A percentile compares a stretch with the other conserved stretches of the same genome.
phyloP scores from a whole-genome alignment of 352 stramenopile genomes.

The Globisporangium echinulatum region DNA sequence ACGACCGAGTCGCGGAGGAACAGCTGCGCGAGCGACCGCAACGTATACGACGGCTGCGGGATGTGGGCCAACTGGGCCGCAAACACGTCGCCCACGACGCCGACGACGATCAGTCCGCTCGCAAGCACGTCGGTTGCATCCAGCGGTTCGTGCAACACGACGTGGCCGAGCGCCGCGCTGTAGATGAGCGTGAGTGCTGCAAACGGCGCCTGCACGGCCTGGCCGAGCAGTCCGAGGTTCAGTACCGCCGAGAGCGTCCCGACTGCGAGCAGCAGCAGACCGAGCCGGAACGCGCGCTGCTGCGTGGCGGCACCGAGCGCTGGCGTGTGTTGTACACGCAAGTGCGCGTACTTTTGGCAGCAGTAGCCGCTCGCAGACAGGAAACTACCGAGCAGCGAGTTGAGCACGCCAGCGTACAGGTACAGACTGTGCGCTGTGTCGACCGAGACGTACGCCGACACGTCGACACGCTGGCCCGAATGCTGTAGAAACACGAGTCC shows the following conservation, averaged over 20 bases:
- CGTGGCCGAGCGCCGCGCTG: slow-evolving; percentile 57
- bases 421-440: slow-evolving; percentile 20
- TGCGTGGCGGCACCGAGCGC: slow-evolving; percentile 51
- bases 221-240: slow-evolving; percentile 67
- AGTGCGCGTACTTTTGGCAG: slow-evolving; percentile 72
- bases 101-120: slow-evolving; percentile 54
- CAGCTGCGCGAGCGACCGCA: slow-evolving; percentile 7
- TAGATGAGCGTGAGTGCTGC: slow-evolving; percentile 77
- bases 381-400: slow-evolving; percentile 70
- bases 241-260: slow-evolving; percentile 66
- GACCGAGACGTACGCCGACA: slow-evolving; percentile 13
- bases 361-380: slow-evolving; percentile 75
- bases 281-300: slow-evolving; percentile 48
- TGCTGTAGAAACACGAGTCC: slow-evolving; percentile 36
- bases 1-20: no score
- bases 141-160: slow-evolving; percentile 55
- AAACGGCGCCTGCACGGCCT: slow-evolving; percentile 75
- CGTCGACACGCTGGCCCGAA: slow-evolving; percentile 18
- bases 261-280: slow-evolving; percentile 51
- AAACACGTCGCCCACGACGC: slow-evolving; percentile 56
- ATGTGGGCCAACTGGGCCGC: slow-evolving; percentile 41
- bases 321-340: slow-evolving; percentile 39
- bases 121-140: slow-evolving; percentile 43
- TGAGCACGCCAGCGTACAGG: slow-evolving; percentile 66
- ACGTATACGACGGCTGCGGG: slow-evolving; percentile 43